phyloP scores from a whole-genome alignment of 2,329 filamentous ascomycete genomes.

The Claviceps pazoutovae region DNA sequence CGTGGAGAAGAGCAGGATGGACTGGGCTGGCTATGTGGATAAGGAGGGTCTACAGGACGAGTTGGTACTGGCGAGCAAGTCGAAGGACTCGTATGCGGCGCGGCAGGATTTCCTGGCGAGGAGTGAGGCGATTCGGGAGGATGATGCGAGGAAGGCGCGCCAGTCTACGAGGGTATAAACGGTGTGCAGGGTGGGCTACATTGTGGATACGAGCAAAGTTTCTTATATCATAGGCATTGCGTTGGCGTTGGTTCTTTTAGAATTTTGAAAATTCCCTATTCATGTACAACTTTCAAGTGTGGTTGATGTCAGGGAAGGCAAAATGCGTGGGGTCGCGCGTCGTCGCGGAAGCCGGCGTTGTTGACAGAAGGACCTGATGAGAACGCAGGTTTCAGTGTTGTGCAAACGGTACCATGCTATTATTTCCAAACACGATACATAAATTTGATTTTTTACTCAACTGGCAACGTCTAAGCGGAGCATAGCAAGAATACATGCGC shows the following conservation, averaged over 20 bases:
- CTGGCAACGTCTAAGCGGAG: no score
- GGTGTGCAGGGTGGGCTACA: neutral
- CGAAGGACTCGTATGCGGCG: conserved; percentile 48
- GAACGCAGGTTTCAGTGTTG: no score
- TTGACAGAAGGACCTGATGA: no score
- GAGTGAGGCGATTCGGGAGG: conserved; percentile 48
- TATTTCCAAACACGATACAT: no score
- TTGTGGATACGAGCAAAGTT: neutral
- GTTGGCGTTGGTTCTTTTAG: neutral
- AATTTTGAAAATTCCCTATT: neutral
- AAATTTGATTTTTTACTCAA: no score
- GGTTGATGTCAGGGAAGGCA: no score
- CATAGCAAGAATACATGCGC: no score
- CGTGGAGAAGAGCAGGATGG: conserved; percentile 59
- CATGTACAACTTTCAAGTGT: no score
- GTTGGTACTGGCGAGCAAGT: conserved; percentile 48
- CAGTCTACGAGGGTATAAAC: conserved; percentile 24
- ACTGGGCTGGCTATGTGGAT: conserved; percentile 60
- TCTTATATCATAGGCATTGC: neutral
- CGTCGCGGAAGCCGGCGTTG: no score
- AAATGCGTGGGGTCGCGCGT: no score
- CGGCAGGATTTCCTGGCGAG: conserved; percentile 52
- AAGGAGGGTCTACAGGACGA: conserved; percentile 59
- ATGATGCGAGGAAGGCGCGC: conserved; percentile 42
- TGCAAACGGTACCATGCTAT: no score